A percentile compares a stretch with the other conserved stretches of the same genome.
Evolutionary conservation across 2,329 filamentous ascomycete species (phyloP).

Genomic region (Colletotrichum musae): DNA sequence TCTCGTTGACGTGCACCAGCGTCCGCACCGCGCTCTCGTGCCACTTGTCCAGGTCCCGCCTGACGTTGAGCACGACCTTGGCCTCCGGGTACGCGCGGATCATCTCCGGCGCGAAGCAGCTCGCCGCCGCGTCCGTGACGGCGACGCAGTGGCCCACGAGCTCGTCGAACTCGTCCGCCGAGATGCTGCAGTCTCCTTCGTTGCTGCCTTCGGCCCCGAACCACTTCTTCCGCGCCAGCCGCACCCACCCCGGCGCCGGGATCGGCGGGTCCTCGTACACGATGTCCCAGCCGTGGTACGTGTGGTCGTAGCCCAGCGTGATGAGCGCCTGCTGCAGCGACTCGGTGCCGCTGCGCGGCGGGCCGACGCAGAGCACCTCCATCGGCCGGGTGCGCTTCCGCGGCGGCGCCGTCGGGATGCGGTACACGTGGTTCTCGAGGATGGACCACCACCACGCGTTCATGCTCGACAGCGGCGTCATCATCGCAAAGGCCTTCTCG

Average conservation of each 20-base stretch:
- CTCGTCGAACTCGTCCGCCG: constrained; percentile 46
- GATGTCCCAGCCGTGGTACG: constrained; percentile 53
- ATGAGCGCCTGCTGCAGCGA: constrained; percentile 52
- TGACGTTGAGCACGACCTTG: constrained; percentile 60
- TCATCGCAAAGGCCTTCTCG: constrained; percentile 9
- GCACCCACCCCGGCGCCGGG: constrained; percentile 44
- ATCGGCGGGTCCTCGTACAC: constrained; percentile 47
- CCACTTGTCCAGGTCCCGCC: constrained; percentile 59
- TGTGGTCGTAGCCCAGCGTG: constrained; percentile 51
- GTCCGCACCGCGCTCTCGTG: constrained; percentile 49
- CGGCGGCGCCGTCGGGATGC: constrained; percentile 41
- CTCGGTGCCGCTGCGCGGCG: constrained; percentile 52
- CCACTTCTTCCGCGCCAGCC: constrained; percentile 47
- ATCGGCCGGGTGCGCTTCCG: constrained; percentile 51
- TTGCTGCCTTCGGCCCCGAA: constrained; percentile 37
- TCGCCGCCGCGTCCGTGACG: constrained; percentile 58
- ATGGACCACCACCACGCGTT: constrained; percentile 38
- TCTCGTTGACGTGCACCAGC: constrained; percentile 43
- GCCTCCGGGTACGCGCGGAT: constrained; percentile 47
- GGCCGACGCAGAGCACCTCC: constrained; percentile 52
- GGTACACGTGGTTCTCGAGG: constrained; percentile 41
- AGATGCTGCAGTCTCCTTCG: constrained; percentile 27
- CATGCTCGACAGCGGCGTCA: constrained; percentile 29
- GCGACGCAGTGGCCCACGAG: constrained; percentile 50
- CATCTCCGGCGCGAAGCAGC: constrained; percentile 56